Evolutionary conservation across 2,329 filamentous ascomycete species (phyloP).

Genomic region (Colletotrichum sp.): DNA sequence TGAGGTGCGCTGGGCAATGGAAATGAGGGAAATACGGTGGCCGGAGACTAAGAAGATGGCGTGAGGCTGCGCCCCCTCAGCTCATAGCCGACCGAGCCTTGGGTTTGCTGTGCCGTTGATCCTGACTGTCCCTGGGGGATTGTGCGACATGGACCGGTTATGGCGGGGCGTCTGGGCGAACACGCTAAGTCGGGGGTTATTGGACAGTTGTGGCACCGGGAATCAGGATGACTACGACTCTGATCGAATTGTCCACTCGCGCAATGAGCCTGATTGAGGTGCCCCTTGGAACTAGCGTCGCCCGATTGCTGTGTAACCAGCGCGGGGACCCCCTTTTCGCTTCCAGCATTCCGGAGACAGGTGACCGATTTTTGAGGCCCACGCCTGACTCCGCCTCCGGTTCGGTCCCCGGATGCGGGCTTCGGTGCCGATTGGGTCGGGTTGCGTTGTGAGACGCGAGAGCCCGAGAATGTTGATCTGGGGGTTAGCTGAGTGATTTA

Average conservation of each 20-base stretch:
- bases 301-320: not conserved
- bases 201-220: not conserved
- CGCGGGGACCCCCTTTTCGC: not conserved
- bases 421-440: not conserved
- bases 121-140: not conserved
- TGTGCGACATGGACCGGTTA: not conserved
- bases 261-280: not conserved
- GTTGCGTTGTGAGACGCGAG: not conserved
- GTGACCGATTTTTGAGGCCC: not conserved
- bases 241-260: not conserved
- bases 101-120: not conserved
- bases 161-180: not conserved
- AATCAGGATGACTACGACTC: not conserved
- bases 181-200: not conserved
- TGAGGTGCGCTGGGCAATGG: not conserved
- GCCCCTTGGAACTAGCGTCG: not conserved
- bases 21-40: not conserved
- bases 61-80: not conserved
- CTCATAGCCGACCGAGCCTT: not conserved
- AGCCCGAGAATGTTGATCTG: not conserved
- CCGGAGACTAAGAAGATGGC: not conserved
- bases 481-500: not conserved
- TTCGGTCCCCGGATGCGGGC: not conserved
- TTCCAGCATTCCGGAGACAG: not conserved
- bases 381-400: not conserved